Percentiles rank a stretch among this genome's conserved stretches.
These are phyloP conservation scores for Coffea canephora DNA, from an alignment of 257 asterid species.

Conservation along the genomic window DNA sequence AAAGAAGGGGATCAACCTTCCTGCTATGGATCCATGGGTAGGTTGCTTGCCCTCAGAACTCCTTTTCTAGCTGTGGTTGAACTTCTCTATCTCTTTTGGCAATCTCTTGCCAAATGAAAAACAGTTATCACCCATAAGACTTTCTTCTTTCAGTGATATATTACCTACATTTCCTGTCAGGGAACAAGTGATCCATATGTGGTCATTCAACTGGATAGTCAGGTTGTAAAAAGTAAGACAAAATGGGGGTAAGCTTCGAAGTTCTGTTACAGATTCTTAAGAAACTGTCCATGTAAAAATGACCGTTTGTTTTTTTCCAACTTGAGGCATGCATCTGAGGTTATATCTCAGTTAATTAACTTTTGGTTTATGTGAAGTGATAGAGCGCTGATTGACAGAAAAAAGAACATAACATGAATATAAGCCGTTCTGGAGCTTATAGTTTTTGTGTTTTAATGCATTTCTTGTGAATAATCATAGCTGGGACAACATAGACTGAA, in stretches of 20 bases:
- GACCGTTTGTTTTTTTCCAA: neutral
- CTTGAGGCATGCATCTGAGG: neutral
- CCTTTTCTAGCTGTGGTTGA: neutral
- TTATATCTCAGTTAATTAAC: neutral
- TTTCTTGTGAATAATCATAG: neutral
- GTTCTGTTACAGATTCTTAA: neutral
- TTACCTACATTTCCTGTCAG: constrained; percentile 39
- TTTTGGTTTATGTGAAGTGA: neutral
- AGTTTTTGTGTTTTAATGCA: neutral
- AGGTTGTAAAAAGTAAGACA: constrained; percentile 76
- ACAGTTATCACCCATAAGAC: neutral
- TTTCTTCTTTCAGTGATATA: constrained; percentile 1
- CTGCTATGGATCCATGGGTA: constrained; percentile 99
- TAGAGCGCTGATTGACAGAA: neutral
- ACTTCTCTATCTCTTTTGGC: constrained; percentile 6
- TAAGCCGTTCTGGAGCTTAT: neutral
- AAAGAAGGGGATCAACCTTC: constrained; percentile 71
- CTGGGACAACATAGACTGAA: neutral
- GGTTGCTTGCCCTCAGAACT: constrained; percentile 24
- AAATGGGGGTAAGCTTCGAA: constrained; percentile 89
- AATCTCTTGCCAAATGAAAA: neutral
- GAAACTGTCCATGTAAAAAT: neutral
- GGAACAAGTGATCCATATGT: constrained; percentile 99
- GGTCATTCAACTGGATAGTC: constrained; percentile 72
- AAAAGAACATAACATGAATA: neutral